Base-by-base conservation (phyloP, 2,329 filamentous ascomycete genomes). In the Ceratocystis variospora region DNA sequence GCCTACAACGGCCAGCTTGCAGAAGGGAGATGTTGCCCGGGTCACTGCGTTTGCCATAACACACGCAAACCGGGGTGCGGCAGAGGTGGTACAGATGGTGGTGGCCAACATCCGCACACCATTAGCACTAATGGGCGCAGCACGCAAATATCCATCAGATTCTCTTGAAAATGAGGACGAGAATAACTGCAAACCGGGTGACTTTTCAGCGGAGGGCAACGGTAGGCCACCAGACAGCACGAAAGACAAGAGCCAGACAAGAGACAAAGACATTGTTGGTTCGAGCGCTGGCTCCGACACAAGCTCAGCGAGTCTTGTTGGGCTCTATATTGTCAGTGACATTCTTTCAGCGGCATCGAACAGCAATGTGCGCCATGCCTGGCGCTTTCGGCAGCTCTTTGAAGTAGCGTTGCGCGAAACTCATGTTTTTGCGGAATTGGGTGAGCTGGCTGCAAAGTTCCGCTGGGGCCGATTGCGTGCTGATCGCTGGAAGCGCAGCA, bases 71-170 rank as follows among this genome's bases (percentile, higher is more conserved):
- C 82, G 85, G 22, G 94, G 92, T 17, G 88, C 90, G 12, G 89
- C 95, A 69, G 94, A 97, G 76, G 87, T 96, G 45, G 91, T 96
- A n/a, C 84, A 93, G 62, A 84, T 96, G 76, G 86, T 97, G 46
- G 83, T 96, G 0, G 81, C 85, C 0, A 97, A 99, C 71, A 80
- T 97, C 44, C 80, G 88, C 68, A 84, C 81, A 63, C 94, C 94
- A 0, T 84, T 95, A 67, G 82, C 86, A 5, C 84, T 87, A 70
- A 89, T 86, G 0, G 82, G 65, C 1, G 67, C 67, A 15, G 48
- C 53, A 81, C 5, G 88, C 88, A 28, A 92, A 90, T 61, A 48
- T 28, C 57, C 15, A 5, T 45, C 57, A 8, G 45, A 45, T 5
- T 28, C 22, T 28, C 41, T 31, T 7, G 48, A 12, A n/a, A 41